Base-by-base conservation (phyloP, 2,329 filamentous ascomycete genomes). In the Cordyceps cateniannulata region DNA sequence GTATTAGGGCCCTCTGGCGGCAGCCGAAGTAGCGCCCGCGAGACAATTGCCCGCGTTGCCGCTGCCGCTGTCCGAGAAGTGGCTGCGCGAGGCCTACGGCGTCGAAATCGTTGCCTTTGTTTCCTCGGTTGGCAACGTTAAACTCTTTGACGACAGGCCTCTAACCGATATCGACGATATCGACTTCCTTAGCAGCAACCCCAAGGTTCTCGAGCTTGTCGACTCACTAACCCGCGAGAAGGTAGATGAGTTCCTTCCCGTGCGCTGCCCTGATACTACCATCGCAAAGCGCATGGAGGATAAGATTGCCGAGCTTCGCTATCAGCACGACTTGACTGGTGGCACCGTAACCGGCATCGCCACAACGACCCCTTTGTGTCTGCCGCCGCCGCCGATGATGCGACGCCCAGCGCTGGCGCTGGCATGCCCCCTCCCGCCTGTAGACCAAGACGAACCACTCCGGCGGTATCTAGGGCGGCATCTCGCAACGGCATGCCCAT, bases 381-480 rank as follows among this genome's bases (percentile, higher is more conserved):
- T n/a, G 18, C 38, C 38, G 8, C 16, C 38, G 38, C 35, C 12
- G n/a, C n/a, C n/a, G 12, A 58, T 29, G 53, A 40, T 7, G n/a
- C 53, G 25, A 55, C 53, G 35, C 40, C 53, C 0, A 24, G 53
- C 4, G 53, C 53, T 3, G n/a, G 5, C 8, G 55, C 73, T 62
- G 79, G 79, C 32, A 73, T 81, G 16, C 74, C 77, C 77, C 79
- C 62, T 85, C 89, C 20, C 82, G 80, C 64, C 82, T 97, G 57
- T 88, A 86, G 8, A 97, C 93, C 60, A 90, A 89, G 79, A 97
- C 93, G 27, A 98, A 98, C 80, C 92, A 96, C 80, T 93, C 89
- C 2, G 93, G 93, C 14, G 95, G 93, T 65, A 91, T 98, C 67
- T 93, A 98, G 78, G 95, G 93, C 48, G 93, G 93, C 57, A 98